Base-by-base conservation (phyloP, 345 rosid genomes). In the Pseudoturritis turrita region DNA sequence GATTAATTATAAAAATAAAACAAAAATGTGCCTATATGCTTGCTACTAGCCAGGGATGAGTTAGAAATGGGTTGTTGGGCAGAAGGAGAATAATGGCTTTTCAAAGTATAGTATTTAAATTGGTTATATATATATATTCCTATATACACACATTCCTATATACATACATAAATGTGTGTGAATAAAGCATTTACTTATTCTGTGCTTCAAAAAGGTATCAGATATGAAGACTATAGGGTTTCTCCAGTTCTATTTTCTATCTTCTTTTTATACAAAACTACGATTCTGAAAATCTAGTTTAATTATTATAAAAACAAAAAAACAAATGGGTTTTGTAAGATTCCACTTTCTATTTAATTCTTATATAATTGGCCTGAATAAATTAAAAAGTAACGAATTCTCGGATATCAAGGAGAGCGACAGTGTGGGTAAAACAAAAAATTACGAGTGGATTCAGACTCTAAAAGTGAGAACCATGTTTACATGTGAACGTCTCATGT, bases 151-250 rank as follows among this genome's bases (percentile, higher is more conserved):
- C 51, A 74, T 73, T 64, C 71, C 71, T 73, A 55, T 73, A 73
- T 15, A 49, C 65, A 57, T 58, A 40, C 78, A 74, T 74, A 67
- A 51, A 67, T 74, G 47, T 67, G 73, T 74, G 78, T 67, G 78
- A 74, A 59, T 67, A 51, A 74, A 67, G 73, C 62, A 59, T 74
- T 74, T 74, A 74, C 73, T 74, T 74, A 51, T 68, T 74, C 73
- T 67, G 78, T 60, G 78, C 78, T 75, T 51, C 12, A 51, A 75
- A 74, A 75, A 68, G 78, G 78, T 75, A 60, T 50, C 68, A 67
- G 47, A 67, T 60, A 33, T 60, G 73, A 75, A 60, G 68, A 60
- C 43, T 51, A 60, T 60, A 68, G 68, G 69, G 78, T 75, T 74
- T 75, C 63, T 75, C 50, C 63, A 51, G 62, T 68, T 75, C 63